These are phyloP conservation scores for Beauveria caledonica DNA, from an alignment of 2,329 filamentous ascomycete species.

Conservation along the genomic window DNA sequence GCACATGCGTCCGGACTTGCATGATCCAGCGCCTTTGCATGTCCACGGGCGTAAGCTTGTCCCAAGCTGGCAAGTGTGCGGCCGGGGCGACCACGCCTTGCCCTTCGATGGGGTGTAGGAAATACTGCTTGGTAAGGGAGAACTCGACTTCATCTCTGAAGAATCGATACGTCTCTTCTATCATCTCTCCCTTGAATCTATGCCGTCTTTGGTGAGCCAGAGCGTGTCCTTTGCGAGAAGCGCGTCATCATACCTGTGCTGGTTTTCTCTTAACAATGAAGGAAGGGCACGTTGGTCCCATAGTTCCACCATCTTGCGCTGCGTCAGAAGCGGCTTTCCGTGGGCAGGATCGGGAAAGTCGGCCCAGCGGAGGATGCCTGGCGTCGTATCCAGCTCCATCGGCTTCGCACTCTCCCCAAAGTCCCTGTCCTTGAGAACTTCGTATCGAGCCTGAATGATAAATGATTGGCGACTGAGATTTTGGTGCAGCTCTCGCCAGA, in stretches of 20 bases:
- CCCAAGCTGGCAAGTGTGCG: conserved; percentile 36
- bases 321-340: conserved; percentile 36
- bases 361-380: conserved; percentile 47
- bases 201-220: conserved; percentile 1
- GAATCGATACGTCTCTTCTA: conserved; percentile 47
- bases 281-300: conserved; percentile 41
- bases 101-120: conserved; percentile 25
- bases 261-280: conserved; percentile 42
- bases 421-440: conserved; percentile 39
- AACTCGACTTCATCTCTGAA: conserved; percentile 49
- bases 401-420: conserved; percentile 30
- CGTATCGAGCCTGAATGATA: conserved; percentile 46
- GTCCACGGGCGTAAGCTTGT: conserved; percentile 40
- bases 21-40: conserved; percentile 46
- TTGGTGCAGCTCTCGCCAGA: conserved; percentile 48
- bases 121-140: conserved; percentile 40
- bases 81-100: conserved; percentile 15
- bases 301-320: conserved; percentile 50
- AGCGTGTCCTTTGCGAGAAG: rapidly evolving
- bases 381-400: conserved; percentile 33
- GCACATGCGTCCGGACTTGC: conserved; percentile 43
- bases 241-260: conserved; percentile 35
- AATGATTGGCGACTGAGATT: conserved; percentile 50
- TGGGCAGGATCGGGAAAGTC: conserved; percentile 52
- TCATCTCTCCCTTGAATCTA: conserved; percentile 44